Percentiles rank a stretch among this genome's conserved stretches.
phyloP scores from a whole-genome alignment of 768 basidiomycete species.

The Termitomyces titanicus region DNA sequence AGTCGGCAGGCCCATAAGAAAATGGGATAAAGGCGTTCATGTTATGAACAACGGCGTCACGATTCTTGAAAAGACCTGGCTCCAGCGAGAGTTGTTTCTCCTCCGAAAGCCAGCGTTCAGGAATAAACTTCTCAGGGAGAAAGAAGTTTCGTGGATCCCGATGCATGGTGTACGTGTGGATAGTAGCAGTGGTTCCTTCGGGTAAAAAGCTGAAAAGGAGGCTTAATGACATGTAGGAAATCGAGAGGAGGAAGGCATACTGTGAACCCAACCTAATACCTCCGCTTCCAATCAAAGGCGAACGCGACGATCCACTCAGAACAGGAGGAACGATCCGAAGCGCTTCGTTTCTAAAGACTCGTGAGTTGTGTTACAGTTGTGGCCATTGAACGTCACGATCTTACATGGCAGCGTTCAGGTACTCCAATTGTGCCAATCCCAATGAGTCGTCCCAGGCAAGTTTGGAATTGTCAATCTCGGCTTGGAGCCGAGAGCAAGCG shows the following conservation, averaged over 20 bases:
- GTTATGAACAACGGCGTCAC: slow-evolving; percentile 17
- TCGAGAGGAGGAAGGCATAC: slow-evolving; percentile 11
- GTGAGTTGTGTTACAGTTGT: neutral
- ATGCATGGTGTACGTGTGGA: slow-evolving; percentile 36
- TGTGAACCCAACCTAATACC: slow-evolving; percentile 14
- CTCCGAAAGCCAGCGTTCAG: slow-evolving; percentile 33
- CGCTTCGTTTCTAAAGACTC: slow-evolving; percentile 28
- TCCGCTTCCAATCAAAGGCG: slow-evolving; percentile 9
- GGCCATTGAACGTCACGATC: neutral
- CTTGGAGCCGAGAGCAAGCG: slow-evolving; percentile 6
- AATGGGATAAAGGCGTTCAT: slow-evolving; percentile 32
- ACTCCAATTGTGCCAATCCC: slow-evolving; percentile 4
- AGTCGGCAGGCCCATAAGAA: slow-evolving; percentile 45
- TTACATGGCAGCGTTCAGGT: slow-evolving; percentile 31
- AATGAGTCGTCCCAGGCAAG: neutral
- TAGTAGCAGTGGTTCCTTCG: slow-evolving; percentile 33
- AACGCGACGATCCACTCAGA: slow-evolving; percentile 28
- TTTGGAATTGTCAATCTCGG: slow-evolving; percentile 5
- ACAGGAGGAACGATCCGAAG: slow-evolving; percentile 35
- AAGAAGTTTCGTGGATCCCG: slow-evolving; percentile 34
- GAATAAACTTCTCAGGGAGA: slow-evolving; percentile 31
- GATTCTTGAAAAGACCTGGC: slow-evolving; percentile 13
- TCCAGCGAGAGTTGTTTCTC: slow-evolving; percentile 14
- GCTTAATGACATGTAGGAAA: neutral
- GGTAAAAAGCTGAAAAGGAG: slow-evolving; percentile 28